These are phyloP conservation scores for Lactarius psammicola DNA, from an alignment of 768 basidiomycete genomes.

Conservation along the genomic window DNA sequence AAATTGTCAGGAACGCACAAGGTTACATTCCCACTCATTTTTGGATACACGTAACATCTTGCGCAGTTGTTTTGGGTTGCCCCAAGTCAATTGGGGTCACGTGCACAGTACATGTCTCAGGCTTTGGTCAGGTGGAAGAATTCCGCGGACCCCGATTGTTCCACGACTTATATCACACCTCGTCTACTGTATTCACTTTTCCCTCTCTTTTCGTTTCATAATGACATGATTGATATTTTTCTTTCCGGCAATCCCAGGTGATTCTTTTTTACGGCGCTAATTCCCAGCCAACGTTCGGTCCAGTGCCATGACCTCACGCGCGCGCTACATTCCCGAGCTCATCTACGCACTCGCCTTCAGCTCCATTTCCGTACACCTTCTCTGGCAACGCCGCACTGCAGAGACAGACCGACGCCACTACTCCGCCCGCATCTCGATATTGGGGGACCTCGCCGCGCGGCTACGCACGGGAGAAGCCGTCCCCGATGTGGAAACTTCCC, in stretches of 20 bases:
- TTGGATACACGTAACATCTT: background rate
- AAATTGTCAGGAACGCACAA: background rate
- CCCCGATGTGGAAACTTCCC: constrained; percentile 50
- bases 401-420: constrained; percentile 55
- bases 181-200: background rate
- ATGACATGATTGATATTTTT: background rate
- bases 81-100: background rate
- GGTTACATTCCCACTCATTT: background rate
- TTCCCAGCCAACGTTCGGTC: background rate
- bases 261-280: background rate
- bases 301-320: constrained; percentile 26
- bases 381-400: constrained; percentile 49
- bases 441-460: constrained; percentile 56
- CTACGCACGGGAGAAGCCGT: constrained; percentile 48
- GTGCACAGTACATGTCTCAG: background rate
- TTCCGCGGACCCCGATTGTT: background rate
- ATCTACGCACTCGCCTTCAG: constrained; percentile 64
- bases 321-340: constrained; percentile 58
- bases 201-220: background rate
- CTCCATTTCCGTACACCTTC: constrained; percentile 65
- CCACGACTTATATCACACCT: background rate
- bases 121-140: background rate
- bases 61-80: constrained; percentile 1
- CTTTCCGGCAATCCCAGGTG: background rate
- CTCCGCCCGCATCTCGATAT: constrained; percentile 58